Evolutionary conservation across 1,284 basidiomycete species (phyloP), one percentile per base, ranked within the genome.

Genomic region (Malassezia slooffiae): DNA sequence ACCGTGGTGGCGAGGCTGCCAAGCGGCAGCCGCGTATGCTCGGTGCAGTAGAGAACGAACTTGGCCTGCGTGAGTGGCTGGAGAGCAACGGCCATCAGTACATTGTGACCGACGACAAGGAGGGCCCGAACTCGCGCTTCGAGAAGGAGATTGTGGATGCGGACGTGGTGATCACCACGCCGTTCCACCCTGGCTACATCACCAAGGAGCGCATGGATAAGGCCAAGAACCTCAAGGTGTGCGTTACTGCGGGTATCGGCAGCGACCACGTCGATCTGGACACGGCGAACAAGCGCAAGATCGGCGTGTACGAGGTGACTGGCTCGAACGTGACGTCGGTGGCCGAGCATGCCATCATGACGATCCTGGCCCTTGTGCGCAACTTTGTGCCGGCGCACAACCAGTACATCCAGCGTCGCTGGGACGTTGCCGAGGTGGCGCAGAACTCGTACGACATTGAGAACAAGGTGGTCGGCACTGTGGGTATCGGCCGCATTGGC

Each of bases 181-280:
- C 89, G 9, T 95, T 88, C 80, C 72, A 73, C 57, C 72, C 71
- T 0, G 87, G 81, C 54, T 91, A 93, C 73, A 78, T 90, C 49
- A 89, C 85, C 5, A 76, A 74, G 29, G 85, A 89, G 8, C 74
- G 90, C 50, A 73, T 91, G 57, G 76, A 59, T 34, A 74, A 84
- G 76, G 85, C 89, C 27, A 82, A 82, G 73, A 90, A 91, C 63
- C 79, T 96, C 62, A 91, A 89, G 74, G 73, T 91, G 52, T 87
- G 83, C 65, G 78, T 93, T 62, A 95, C 89, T 9, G 89, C 89
- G 41, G 89, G 89, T 73, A 88, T 95, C 35, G 88, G 88, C 11
- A 89, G 85, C 23, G 89, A 91, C 55, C 70, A 71, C 58, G 80
- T 93, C 62, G 87, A 93, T 70, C 77, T 93, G 43, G 81, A 90